Evolutionary conservation across 164 flowering plant species (phyloP).

Genomic region (Vitis rupestris): DNA sequence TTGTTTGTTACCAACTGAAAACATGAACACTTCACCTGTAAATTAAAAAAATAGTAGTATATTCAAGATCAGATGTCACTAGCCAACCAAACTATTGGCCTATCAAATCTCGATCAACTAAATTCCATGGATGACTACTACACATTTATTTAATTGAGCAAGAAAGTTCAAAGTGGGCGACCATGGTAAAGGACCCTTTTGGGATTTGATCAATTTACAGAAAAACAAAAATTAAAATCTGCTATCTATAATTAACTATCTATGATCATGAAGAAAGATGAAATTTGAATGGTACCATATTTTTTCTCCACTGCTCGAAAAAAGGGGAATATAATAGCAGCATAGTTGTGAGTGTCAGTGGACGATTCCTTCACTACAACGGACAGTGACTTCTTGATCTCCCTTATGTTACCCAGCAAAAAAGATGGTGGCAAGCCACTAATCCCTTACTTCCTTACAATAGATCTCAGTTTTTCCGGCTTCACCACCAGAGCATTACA

Average conservation of each 20-base stretch:
- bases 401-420: conserved; percentile 7
- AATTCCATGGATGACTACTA: no score
- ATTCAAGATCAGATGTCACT: no score
- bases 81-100: not conserved
- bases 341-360: not conserved
- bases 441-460: conserved; percentile 6
- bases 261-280: no score
- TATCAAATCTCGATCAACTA: no score
- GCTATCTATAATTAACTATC: not conserved
- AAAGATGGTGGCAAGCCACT: not conserved
- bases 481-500: not conserved
- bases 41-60: no score
- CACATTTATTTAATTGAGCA: no score
- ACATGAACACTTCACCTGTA: conserved; percentile 19
- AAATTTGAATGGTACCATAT: conserved; percentile 7
- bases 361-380: not conserved
- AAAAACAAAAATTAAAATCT: no score
- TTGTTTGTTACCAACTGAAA: conserved; percentile 22
- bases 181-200: no score
- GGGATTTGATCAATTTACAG: no score
- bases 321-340: conserved; percentile 14
- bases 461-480: conserved; percentile 5
- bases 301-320: conserved; percentile 21
- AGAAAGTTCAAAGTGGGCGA: no score
- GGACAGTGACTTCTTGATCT: conserved; percentile 1